phyloP scores from a whole-genome alignment of 768 basidiomycete genomes.

The Suillus discolor region DNA sequence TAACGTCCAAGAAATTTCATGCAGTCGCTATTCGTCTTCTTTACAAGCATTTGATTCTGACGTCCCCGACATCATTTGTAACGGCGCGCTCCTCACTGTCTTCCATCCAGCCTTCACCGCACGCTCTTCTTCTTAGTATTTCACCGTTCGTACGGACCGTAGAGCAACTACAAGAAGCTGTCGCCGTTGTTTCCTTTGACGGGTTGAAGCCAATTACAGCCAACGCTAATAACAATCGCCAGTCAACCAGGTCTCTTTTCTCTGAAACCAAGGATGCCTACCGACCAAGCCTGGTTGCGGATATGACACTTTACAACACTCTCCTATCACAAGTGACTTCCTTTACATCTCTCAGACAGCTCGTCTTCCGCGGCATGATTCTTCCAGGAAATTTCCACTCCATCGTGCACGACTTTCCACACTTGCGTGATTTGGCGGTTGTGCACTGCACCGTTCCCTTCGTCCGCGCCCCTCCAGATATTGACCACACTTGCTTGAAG shows the following conservation, averaged over 20 bases:
- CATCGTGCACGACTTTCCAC: conserved; percentile 39
- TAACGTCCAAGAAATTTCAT: conserved; percentile 32
- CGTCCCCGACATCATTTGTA: conserved; percentile 27
- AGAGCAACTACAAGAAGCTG: conserved; percentile 31
- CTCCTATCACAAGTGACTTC: conserved; percentile 21
- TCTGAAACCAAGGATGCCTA: conserved; percentile 16
- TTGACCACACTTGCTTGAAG: conserved; percentile 38
- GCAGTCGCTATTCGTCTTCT: conserved; percentile 24
- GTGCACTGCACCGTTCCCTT: conserved; percentile 40
- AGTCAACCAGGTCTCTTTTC: conserved; percentile 11
- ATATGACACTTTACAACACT: conserved; percentile 26
- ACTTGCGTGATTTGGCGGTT: conserved; percentile 40
- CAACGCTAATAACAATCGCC: not conserved
- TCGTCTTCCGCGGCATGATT: conserved; percentile 39
- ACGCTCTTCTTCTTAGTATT: conserved; percentile 15
- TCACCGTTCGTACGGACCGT: conserved; percentile 14
- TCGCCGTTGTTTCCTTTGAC: conserved; percentile 21
- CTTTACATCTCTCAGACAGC: conserved; percentile 40
- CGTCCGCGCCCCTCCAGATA: conserved; percentile 21
- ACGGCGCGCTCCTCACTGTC: not conserved
- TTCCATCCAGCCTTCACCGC: conserved; percentile 15
- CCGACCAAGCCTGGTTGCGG: conserved; percentile 26
- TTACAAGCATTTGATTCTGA: conserved; percentile 35
- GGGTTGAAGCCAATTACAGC: conserved; percentile 15
- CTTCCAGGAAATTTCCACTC: conserved; percentile 39